A percentile compares a stretch with the other conserved stretches of the same genome.
phyloP scores from a whole-genome alignment of 2,329 filamentous ascomycete species.

The Colletotrichum echinochloae region DNA sequence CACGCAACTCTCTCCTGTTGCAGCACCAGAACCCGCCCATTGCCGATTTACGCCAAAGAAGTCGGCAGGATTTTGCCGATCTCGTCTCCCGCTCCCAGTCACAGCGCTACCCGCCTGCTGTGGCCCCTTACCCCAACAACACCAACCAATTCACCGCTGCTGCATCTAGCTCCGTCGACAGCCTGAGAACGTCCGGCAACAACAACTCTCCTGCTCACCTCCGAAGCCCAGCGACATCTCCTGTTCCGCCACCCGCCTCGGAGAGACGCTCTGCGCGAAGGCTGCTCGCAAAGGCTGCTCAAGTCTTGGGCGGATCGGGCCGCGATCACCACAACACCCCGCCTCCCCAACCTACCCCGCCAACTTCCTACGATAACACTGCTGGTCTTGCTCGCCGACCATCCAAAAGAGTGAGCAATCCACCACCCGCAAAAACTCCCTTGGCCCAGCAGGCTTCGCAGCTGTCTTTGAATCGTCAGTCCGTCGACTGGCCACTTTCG shows the following conservation, averaged over 20 bases:
- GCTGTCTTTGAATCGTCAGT: constrained; percentile 51
- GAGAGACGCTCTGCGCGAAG: constrained; percentile 65
- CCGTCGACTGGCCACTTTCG: constrained; percentile 50
- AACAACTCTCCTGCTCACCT: constrained; percentile 26
- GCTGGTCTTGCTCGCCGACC: constrained; percentile 63
- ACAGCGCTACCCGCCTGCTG: constrained; percentile 57
- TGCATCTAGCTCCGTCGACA: constrained; percentile 56
- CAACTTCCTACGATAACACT: constrained; percentile 61
- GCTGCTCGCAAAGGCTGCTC: constrained; percentile 65
- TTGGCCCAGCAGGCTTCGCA: constrained; percentile 51
- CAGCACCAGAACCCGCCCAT: constrained; percentile 41
- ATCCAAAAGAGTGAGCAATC: constrained; percentile 69
- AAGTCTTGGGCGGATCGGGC: constrained; percentile 62
- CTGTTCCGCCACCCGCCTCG: constrained; percentile 42
- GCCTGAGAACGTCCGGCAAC: constrained; percentile 51
- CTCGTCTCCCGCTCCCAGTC: constrained; percentile 64
- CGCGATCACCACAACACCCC: constrained; percentile 45
- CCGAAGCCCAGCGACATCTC: constrained; percentile 28
- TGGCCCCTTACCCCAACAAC: constrained; percentile 48
- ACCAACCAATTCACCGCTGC: constrained; percentile 48
- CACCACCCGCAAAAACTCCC: constrained; percentile 57
- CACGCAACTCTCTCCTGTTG: constrained; percentile 47
- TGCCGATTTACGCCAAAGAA: constrained; percentile 53
- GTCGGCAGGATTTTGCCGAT: constrained; percentile 59
- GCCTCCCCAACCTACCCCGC: constrained; percentile 43